Evolutionary conservation across 2,329 filamentous ascomycete species (phyloP), one percentile per base, ranked within the genome.

Genomic region (Xylaria sp.): DNA sequence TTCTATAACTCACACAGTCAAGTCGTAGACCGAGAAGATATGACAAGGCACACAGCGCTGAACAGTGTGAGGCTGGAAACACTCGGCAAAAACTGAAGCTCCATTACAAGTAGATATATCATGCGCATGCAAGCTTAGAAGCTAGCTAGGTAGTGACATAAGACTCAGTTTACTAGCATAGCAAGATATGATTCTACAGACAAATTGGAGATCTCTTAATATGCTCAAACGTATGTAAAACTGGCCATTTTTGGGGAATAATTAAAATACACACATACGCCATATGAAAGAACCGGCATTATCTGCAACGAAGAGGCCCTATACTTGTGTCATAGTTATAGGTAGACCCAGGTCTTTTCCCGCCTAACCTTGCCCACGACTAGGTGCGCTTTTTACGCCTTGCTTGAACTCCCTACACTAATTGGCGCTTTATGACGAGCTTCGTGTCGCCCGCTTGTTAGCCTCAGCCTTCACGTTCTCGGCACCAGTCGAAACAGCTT

Each of bases 381-480:
- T 37, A 60, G 52, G 18, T 48, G 23, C 25, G 65, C 52, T 65
- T 70, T 69, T 69, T 65, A 65, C 60, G 34, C 39, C 68, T 68
- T 65, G 32, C 62, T 63, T 23, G 23, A 50, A 46, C 58, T 52
- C 44, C 48, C 51, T 64, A 25, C 20, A 57, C 37, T 41, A 50
- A 34, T 28, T 61, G 57, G 7, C 39, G 50, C 20, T 44, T 68
- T 84, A 88, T 77, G 84, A 86, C 75, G 86, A 83, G 83, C 84
- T 89, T 78, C 86, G 86, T 68, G 86, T 87, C 69, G 82, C 81
- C 73, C 88, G 87, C 86, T 89, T 90, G 78, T 81, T 88, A 37
- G 82, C 85, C 86, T 94, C 92, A 63, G 87, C 89, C 86, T 96
- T 95, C 74, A 90, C 90, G 67, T 92, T 89, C 70, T 94, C 92